Evolutionary conservation across 169 alveolate species (phyloP).

Genomic region (Pseudocohnilembus persalinus): DNA sequence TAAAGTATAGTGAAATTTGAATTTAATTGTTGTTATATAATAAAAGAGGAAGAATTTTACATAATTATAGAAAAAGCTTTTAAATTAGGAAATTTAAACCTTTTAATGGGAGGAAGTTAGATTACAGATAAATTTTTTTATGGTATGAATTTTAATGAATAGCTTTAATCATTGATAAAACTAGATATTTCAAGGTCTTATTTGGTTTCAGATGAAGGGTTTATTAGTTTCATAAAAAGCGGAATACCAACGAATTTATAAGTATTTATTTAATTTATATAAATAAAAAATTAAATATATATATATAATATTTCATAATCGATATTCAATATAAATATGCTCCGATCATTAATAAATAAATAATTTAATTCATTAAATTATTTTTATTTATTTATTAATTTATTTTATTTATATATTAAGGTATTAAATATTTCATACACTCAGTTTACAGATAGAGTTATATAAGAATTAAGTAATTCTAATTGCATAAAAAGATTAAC

Average conservation of each 20-base stretch:
- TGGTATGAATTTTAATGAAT: conserved; percentile 10
- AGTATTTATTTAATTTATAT: too few species aligned
- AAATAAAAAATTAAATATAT: too few species aligned
- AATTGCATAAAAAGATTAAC: not conserved
- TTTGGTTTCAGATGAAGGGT: conserved; percentile 16
- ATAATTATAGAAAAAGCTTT: conserved; percentile 19
- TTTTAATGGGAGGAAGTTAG: not conserved
- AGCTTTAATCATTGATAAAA: not conserved
- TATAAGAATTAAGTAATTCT: not conserved
- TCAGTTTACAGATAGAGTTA: not conserved
- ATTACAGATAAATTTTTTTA: conserved; percentile 19
- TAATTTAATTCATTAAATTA: too few species aligned
- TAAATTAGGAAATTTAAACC: not conserved
- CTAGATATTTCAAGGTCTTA: not conserved
- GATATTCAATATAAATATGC: too few species aligned
- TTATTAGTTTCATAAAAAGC: conserved; percentile 4
- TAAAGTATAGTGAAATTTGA: not conserved
- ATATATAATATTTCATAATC: too few species aligned
- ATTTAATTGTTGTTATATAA: not conserved
- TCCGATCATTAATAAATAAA: too few species aligned
- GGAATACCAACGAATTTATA: not conserved
- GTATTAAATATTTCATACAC: not conserved
- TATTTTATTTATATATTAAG: too few species aligned
- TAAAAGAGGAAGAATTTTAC: conserved; percentile 26
- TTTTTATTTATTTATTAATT: too few species aligned